Percentiles rank a stretch among this genome's conserved stretches.
phyloP scores from a whole-genome alignment of 164 flowering plant species.

The Vitis vinifera region ASM3070453v1 NC_081818.1:2750501-2751000 shows the following conservation, averaged over 20 bases:
- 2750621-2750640: not conserved
- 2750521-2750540: constrained; percentile 44
- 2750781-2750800: not conserved
- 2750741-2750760: not conserved
- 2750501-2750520: constrained; percentile 72
- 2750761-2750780: not conserved
- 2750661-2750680: no score
- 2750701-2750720: no score
- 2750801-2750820: not conserved
- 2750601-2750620: not conserved
- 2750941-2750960: not conserved
- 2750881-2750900: constrained; percentile 42
- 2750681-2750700: no score
- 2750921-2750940: constrained; percentile 40
- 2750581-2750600: not conserved
- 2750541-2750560: constrained; percentile 54
- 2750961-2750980: not conserved
- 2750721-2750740: not conserved
- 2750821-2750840: not conserved
- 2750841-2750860: constrained; percentile 33
- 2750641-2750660: no score
- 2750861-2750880: constrained; percentile 36
- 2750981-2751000: not conserved
- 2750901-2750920: constrained; percentile 33
- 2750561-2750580: not conserved